Evolutionary conservation across 352 stramenopile species (phyloP).

Genomic region (Phytophthora sp.): DNA sequence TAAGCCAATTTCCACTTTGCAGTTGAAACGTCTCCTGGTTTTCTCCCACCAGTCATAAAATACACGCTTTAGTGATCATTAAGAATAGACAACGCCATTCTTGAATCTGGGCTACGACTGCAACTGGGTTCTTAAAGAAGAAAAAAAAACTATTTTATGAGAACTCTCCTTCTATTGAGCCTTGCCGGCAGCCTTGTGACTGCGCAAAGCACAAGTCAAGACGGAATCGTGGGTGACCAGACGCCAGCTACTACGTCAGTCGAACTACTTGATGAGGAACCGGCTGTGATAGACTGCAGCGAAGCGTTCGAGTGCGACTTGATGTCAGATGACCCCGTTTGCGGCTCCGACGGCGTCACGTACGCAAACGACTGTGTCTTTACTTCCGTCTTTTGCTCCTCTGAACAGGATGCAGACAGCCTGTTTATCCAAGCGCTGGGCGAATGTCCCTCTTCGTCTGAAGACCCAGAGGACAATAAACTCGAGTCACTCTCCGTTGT

Average conservation of each 20-base stretch:
- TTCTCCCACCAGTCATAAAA: too few relatives aligned
- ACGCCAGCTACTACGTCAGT: not conserved
- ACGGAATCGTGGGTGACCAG: not conserved
- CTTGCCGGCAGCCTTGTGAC: not conserved
- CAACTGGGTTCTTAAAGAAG: too few relatives aligned
- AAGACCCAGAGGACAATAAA: not conserved
- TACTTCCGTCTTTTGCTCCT: slow-evolving; percentile 24
- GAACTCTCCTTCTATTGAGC: not conserved
- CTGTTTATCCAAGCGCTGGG: slow-evolving; percentile 33
- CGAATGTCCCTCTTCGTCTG: slow-evolving; percentile 3
- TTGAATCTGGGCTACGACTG: not conserved
- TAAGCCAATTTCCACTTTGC: too few relatives aligned
- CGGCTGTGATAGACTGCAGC: slow-evolving; percentile 22
- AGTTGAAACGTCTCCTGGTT: too few relatives aligned
- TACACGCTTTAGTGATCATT: too few relatives aligned
- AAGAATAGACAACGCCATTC: not conserved
- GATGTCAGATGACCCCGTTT: slow-evolving; percentile 34
- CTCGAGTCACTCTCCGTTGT: not conserved
- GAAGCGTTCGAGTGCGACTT: slow-evolving; percentile 19
- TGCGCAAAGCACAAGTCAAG: slow-evolving; percentile 9
- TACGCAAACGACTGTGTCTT: slow-evolving; percentile 53
- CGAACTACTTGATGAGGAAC: slow-evolving; percentile 11
- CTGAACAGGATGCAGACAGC: not conserved
- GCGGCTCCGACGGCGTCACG: slow-evolving; percentile 45
- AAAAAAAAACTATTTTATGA: not conserved